phyloP scores from a whole-genome alignment of 2,329 filamentous ascomycete genomes.

The Beauveria scarabaeidicola region DNA sequence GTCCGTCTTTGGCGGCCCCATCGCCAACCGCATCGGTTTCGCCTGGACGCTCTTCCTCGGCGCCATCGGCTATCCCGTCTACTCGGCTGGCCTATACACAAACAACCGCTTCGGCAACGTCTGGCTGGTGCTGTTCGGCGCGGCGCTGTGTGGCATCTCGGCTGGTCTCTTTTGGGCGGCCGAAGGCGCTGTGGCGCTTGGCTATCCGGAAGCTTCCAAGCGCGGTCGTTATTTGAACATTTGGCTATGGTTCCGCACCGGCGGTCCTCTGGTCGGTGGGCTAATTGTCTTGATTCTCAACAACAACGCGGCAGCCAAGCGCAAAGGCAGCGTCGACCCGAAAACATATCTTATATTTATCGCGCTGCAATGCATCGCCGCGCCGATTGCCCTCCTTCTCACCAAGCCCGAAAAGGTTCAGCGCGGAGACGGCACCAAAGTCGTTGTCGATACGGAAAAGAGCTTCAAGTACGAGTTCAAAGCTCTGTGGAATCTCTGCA shows the following conservation, averaged over 20 bases:
- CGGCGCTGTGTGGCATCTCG: conserved; percentile 37
- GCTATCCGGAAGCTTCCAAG: conserved; percentile 39
- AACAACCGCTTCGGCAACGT: conserved; percentile 42
- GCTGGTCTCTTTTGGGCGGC: conserved; percentile 43
- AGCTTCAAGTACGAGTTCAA: conserved; percentile 18
- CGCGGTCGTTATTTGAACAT: conserved; percentile 31
- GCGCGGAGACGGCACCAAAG: conserved; percentile 19
- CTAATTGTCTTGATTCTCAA: conserved; percentile 39
- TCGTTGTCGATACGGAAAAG: conserved; percentile 16
- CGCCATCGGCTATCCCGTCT: conserved; percentile 39
- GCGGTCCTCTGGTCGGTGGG: conserved; percentile 38
- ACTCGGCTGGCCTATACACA: conserved; percentile 38
- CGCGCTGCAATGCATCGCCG: conserved; percentile 20
- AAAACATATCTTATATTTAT: conserved; percentile 23
- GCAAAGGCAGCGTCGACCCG: conserved; percentile 19
- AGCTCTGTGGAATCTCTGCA: conserved; percentile 15
- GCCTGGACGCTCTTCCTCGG: conserved; percentile 36
- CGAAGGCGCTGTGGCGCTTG: conserved; percentile 40
- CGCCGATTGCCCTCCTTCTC: conserved; percentile 19
- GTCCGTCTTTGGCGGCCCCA: conserved; percentile 38
- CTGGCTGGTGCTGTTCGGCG: conserved; percentile 42
- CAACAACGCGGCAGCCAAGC: conserved; percentile 14
- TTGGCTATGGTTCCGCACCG: conserved; percentile 38
- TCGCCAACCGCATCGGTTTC: conserved; percentile 41
- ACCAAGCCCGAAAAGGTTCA: conserved; percentile 21